Evolutionary conservation across 2,329 filamentous ascomycete genomes (phyloP).

Genomic region (Elsinoe necatrix): DNA sequence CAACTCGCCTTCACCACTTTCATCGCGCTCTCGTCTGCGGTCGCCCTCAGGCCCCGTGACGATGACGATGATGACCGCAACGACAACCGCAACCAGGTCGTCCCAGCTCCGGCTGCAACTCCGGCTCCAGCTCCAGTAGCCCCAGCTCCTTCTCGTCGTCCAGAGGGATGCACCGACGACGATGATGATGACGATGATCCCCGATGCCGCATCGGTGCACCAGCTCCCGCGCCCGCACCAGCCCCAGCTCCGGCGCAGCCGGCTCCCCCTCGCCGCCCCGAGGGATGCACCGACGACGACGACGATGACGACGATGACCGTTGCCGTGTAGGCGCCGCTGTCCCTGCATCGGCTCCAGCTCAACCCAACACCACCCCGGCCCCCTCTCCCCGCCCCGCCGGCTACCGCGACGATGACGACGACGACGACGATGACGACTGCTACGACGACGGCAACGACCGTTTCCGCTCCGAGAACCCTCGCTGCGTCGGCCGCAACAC

Average conservation of each 20-base stretch:
- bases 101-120: neutral
- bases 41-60: slow-evolving; percentile 8
- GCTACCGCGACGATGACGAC: neutral
- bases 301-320: slow-evolving; percentile 1
- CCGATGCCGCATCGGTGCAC: neutral
- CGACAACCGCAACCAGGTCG: neutral
- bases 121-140: neutral
- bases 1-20: slow-evolving; percentile 10
- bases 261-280: neutral
- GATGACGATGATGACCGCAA: slow-evolving; percentile 7
- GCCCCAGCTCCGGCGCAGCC: neutral
- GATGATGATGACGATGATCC: slow-evolving; percentile 5
- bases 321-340: neutral
- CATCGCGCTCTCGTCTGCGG: slow-evolving; percentile 9
- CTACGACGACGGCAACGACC: slow-evolving; percentile 9
- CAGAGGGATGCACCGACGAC: slow-evolving; percentile 7
- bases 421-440: slow-evolving; percentile 8
- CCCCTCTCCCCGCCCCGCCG: neutral
- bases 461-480: slow-evolving; percentile 2
- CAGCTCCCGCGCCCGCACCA: too few relatives aligned
- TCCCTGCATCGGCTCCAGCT: too few relatives aligned
- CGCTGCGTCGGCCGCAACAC: slow-evolving; percentile 2
- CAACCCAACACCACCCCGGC: slow-evolving; percentile 8
- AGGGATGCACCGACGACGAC: slow-evolving; percentile 8
- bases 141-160: neutral